phyloP scores from a whole-genome alignment of 2,329 filamentous ascomycete species.

The Leptoxyphium fumago region DNA sequence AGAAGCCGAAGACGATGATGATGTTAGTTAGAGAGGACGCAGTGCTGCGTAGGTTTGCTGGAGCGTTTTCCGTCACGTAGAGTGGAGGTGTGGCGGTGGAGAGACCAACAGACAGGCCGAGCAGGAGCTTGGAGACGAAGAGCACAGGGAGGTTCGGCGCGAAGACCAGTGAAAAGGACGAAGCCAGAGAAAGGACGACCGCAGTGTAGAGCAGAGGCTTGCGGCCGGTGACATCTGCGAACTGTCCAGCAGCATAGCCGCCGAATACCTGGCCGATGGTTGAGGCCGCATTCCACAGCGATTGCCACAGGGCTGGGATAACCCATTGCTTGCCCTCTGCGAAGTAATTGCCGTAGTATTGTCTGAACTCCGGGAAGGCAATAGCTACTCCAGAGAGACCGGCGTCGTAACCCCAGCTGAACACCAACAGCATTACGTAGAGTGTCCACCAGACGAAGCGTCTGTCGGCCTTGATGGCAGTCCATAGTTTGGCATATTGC shows the following conservation, averaged over 20 bases:
- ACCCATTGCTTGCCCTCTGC: constrained; percentile 14
- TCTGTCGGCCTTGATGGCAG: constrained; percentile 13
- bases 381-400: constrained; percentile 23
- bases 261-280: constrained; percentile 20
- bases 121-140: constrained; percentile 14
- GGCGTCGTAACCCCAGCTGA: constrained; percentile 24
- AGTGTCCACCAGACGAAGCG: constrained; percentile 12
- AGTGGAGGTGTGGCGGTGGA: constrained; percentile 13
- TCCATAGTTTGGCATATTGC: constrained; percentile 12
- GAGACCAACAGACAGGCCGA: constrained; percentile 12
- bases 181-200: constrained; percentile 9
- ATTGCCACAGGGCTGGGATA: constrained; percentile 25
- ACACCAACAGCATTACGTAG: constrained; percentile 18
- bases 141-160: constrained; percentile 18
- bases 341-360: constrained; percentile 22
- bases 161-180: constrained; percentile 12
- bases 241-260: constrained; percentile 13
- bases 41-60: no score
- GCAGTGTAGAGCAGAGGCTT: constrained; percentile 11
- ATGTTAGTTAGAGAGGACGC: no score
- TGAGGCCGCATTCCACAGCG: constrained; percentile 24
- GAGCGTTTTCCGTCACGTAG: constrained; percentile 9
- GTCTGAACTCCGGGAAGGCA: constrained; percentile 22
- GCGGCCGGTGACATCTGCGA: constrained; percentile 12
- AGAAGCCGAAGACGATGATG: constrained; percentile 5